Evolutionary conservation across 2,329 filamentous ascomycete species (phyloP).

Genomic region (Alternaria brassicicola): DNA sequence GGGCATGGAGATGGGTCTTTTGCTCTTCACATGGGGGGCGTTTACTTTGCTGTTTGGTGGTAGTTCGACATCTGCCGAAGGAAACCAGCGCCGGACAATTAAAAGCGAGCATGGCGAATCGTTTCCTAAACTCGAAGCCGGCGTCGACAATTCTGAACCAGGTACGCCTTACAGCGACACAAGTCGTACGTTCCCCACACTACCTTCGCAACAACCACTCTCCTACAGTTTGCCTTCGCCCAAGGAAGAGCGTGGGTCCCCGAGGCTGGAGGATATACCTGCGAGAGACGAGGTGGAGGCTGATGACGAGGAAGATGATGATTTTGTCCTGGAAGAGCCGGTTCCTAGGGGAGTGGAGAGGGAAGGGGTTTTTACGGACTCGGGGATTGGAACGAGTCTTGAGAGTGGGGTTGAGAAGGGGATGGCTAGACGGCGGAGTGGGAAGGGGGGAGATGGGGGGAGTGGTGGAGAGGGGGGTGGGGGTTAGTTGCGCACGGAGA

Average conservation of each 20-base stretch:
- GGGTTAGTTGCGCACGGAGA: background rate
- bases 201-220: slow-evolving; percentile 53
- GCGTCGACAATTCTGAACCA: slow-evolving; percentile 18
- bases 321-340: slow-evolving; percentile 50
- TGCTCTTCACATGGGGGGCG: slow-evolving; percentile 68
- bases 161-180: slow-evolving; percentile 53
- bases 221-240: slow-evolving; percentile 40
- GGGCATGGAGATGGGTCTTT: slow-evolving; percentile 72
- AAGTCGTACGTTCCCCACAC: slow-evolving; percentile 56
- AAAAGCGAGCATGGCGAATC: slow-evolving; percentile 10
- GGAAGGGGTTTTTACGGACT: slow-evolving; percentile 43
- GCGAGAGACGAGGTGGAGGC: slow-evolving; percentile 46
- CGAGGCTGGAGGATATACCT: slow-evolving; percentile 30
- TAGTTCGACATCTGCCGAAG: background rate
- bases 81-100: background rate
- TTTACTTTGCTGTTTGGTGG: slow-evolving; percentile 53
- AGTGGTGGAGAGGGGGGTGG: background rate
- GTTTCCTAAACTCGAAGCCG: slow-evolving; percentile 1
- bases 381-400: slow-evolving; percentile 57
- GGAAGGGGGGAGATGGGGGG: background rate
- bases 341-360: slow-evolving; percentile 12
- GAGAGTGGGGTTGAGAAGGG: slow-evolving; percentile 40
- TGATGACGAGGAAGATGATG: slow-evolving; percentile 54
- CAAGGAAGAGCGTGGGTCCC: slow-evolving; percentile 29
- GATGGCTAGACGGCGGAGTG: slow-evolving; percentile 21